Evolutionary conservation across 2,329 filamentous ascomycete genomes (phyloP), one percentile per base, ranked within the genome.

Genomic region (Colletotrichum eleusines): DNA sequence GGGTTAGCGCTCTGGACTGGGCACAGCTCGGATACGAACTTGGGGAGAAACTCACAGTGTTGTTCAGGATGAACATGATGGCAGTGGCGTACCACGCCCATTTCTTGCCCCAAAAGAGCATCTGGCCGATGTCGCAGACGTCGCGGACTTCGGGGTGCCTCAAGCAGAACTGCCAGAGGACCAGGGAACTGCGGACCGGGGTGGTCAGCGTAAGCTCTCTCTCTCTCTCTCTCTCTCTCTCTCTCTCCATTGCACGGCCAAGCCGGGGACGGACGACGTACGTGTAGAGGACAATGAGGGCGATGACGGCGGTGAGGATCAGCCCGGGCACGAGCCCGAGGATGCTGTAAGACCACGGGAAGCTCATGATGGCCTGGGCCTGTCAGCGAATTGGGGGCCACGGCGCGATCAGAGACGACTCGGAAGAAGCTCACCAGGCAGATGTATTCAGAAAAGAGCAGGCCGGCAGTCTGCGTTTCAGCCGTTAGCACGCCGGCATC

Each of bases 391-490:
- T n/a, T n/a, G 20, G 18, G 18, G 6, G 8, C 3, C 35, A 1
- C 18, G 14, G 11, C 38, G 38, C 38, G 3, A 31, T 2, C 5
- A 18, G 1, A 38, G 18, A 12, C 18, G 9, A 2, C 33, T 12
- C 6, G 7, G 18, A 12, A n/a, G 33, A 42, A n/a, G 58, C 79
- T 54, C 16, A 73, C 71, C n/a, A 64, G 12, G 5, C 73, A 70
- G 71, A 98, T 98, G 80, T 98, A 98, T 84, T 98, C 95, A 61
- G 94, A 96, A 82, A 98, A 97, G 62, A 98, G 89, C 75, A 97
- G 81, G 1, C 92, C 94, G 0, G 95, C 94, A 63, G 95, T 97
- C 92, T 70, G 20, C 16, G 11, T 14, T 11, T 12, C 9, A n/a
- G 8, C 23, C 92, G 76, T 65, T 40, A 69, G 57, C 42, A 44